Percentiles rank a stretch among this genome's conserved stretches.
These are phyloP conservation scores for Cyclostephanos tholiformis DNA, from an alignment of 108 stramenopile species.

Conservation along the genomic window DNA sequence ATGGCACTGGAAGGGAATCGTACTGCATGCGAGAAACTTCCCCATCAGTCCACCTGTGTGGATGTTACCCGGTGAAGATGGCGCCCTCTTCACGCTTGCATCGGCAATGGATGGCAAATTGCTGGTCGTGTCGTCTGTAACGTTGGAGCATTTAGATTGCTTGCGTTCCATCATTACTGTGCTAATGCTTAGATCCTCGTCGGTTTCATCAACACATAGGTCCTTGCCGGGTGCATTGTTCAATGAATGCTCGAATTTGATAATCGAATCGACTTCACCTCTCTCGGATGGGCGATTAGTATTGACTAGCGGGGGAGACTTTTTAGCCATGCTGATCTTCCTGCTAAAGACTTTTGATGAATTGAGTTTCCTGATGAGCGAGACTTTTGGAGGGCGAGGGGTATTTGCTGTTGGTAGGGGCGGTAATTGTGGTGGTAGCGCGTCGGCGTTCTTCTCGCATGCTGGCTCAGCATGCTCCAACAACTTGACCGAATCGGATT, in stretches of 20 bases:
- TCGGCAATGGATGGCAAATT: not conserved
- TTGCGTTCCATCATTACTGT: not conserved
- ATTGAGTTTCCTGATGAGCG: not conserved
- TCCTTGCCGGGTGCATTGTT: not conserved
- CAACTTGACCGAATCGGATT: not conserved
- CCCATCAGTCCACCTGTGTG: not conserved
- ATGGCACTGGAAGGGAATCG: not conserved
- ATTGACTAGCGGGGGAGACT: not conserved
- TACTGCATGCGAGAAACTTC: not conserved
- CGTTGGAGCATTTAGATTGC: not conserved
- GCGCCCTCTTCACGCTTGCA: not conserved
- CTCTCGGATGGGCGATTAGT: not conserved
- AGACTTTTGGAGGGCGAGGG: not conserved
- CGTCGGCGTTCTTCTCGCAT: not conserved
- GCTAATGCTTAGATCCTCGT: not conserved
- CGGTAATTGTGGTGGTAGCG: not conserved
- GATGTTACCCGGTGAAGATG: not conserved
- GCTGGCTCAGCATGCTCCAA: not conserved
- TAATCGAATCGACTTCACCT: not conserved
- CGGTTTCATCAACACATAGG: not conserved
- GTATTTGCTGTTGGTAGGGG: not conserved
- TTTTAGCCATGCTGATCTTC: not conserved
- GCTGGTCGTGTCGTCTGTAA: not conserved
- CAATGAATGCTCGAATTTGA: not conserved
- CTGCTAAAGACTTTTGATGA: not conserved